These are phyloP conservation scores for Lepiota venenata DNA, from an alignment of 768 basidiomycete species.

Conservation along the genomic window DNA sequence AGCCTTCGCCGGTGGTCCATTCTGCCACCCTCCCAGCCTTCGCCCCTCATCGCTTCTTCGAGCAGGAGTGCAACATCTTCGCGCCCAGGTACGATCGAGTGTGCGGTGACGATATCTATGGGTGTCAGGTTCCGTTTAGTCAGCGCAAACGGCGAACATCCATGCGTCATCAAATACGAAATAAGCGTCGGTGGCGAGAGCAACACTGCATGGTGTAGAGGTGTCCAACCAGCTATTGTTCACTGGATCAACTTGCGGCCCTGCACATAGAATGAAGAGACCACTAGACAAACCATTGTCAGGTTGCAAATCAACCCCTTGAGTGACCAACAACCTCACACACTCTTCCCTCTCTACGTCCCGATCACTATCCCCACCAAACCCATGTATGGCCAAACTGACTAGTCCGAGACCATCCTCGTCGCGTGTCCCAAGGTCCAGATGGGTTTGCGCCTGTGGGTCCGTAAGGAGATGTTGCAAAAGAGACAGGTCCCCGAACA, in stretches of 20 bases:
- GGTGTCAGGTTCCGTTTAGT: constrained; percentile 82
- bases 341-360: constrained; percentile 92
- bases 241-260: constrained; percentile 4
- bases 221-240: constrained; percentile 84
- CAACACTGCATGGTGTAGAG: constrained; percentile 89
- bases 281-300: constrained; percentile 56
- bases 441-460: constrained; percentile 56
- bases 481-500: constrained; percentile 72
- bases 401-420: constrained; percentile 85
- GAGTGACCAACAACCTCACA: constrained; percentile 72
- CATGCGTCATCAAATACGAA: constrained; percentile 89
- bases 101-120: constrained; percentile 85
- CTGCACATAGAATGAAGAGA: constrained; percentile 4
- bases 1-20: constrained; percentile 66
- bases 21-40: constrained; percentile 77
- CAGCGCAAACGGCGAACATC: constrained; percentile 76
- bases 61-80: constrained; percentile 85
- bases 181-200: constrained; percentile 88
- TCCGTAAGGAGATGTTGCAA: constrained; percentile 72
- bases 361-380: constrained; percentile 76
- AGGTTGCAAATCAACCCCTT: constrained; percentile 66
- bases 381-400: constrained; percentile 76
- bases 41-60: constrained; percentile 83
- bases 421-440: constrained; percentile 71
- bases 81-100: constrained; percentile 76